Evolutionary conservation across 2,329 filamentous ascomycete species (phyloP).

Genomic region (Aspergillus aculeatinus): DNA sequence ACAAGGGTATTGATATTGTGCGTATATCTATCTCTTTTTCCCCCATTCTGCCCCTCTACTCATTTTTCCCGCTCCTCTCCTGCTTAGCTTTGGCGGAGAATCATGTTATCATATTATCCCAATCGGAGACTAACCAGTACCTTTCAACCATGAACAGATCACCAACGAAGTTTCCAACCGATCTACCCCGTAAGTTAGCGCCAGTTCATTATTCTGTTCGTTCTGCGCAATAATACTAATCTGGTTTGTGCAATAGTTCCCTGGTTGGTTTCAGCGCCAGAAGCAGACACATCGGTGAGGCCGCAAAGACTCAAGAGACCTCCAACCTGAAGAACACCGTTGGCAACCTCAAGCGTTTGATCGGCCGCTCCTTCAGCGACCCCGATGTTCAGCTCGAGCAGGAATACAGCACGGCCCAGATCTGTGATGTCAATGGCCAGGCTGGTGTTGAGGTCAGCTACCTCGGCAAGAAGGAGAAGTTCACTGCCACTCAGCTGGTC

Average conservation of each 20-base stretch:
- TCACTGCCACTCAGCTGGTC: slow-evolving; percentile 88
- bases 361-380: slow-evolving; percentile 81
- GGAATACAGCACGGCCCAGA: slow-evolving; percentile 78
- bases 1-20: slow-evolving; percentile 98
- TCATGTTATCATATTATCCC: slow-evolving; percentile 5
- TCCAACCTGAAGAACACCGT: slow-evolving; percentile 99
- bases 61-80: slow-evolving; percentile 13
- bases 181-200: slow-evolving; percentile 80
- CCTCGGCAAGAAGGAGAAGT: slow-evolving; percentile 90
- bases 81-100: not conserved
- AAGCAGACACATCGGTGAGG: slow-evolving; percentile 88
- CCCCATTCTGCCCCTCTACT: slow-evolving; percentile 25
- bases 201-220: slow-evolving; percentile 7
- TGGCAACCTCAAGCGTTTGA: slow-evolving; percentile 85
- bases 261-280: slow-evolving; percentile 95
- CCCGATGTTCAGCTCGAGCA: slow-evolving; percentile 93
- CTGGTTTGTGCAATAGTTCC: slow-evolving; percentile 56
- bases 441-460: slow-evolving; percentile 93
- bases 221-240: slow-evolving; percentile 19
- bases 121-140: slow-evolving; percentile 16
- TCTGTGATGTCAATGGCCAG: slow-evolving; percentile 89
- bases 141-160: slow-evolving; percentile 60
- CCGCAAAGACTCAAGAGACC: slow-evolving; percentile 97
- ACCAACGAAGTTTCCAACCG: slow-evolving; percentile 99
- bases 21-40: slow-evolving; percentile 47